A percentile compares a stretch with the other conserved stretches of the same genome.
Conservation (phyloP, 257 asterid genomes). For the Solanum tacnaense region DNA sequence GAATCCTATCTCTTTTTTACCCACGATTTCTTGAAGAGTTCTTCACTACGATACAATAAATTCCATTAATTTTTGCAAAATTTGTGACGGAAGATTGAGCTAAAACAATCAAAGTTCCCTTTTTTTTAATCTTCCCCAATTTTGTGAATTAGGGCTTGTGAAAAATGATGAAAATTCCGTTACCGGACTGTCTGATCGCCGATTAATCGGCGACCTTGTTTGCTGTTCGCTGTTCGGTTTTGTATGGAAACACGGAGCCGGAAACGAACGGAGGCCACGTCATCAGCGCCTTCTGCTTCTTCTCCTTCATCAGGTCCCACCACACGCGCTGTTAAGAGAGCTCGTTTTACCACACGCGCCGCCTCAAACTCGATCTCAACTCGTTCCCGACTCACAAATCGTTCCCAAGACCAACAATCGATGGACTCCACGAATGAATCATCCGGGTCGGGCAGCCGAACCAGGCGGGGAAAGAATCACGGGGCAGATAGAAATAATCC, state of each 20-base stretch:
- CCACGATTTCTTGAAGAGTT: background rate
- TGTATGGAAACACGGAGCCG: conserved; percentile 99
- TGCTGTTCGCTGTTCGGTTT: conserved; percentile 34
- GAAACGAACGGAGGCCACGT: conserved; percentile 99
- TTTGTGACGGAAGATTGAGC: conserved; percentile 10
- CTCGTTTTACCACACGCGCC: background rate
- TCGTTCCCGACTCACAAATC: background rate
- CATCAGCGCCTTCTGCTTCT: conserved; percentile 69
- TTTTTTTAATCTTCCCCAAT: conserved; percentile 1
- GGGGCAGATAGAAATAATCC: conserved; percentile 32
- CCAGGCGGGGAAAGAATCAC: conserved; percentile 72
- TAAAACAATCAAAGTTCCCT: conserved; percentile 5
- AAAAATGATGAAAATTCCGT: conserved; percentile 28
- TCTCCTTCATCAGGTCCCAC: background rate
- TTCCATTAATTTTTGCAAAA: background rate
- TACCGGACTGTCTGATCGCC: conserved; percentile 64
- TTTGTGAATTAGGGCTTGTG: conserved; percentile 24
- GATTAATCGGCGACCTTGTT: conserved; percentile 84
- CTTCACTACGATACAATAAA: background rate
- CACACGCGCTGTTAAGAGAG: background rate
- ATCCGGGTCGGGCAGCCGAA: conserved; percentile 43
- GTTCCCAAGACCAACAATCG: background rate
- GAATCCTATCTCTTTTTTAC: background rate
- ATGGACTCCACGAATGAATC: background rate
- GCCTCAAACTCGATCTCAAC: background rate